These are phyloP conservation scores for Paecilomyces dactylethromorphus DNA, from an alignment of 2,329 filamentous ascomycete species.

Conservation along the genomic window DNA sequence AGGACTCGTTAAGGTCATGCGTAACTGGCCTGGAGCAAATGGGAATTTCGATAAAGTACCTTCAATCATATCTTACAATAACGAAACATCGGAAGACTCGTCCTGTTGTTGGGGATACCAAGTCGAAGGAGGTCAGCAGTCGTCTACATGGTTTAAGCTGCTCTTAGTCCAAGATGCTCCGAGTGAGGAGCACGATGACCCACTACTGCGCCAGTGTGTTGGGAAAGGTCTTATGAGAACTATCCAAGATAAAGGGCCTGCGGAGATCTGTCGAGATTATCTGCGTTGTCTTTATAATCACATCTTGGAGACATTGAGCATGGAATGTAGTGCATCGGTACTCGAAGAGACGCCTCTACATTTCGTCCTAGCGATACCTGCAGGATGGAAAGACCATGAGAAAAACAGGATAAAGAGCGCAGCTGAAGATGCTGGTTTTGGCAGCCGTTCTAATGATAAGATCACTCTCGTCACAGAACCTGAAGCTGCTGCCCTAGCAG, in stretches of 20 bases:
- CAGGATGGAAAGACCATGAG: not conserved
- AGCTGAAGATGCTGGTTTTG: not conserved
- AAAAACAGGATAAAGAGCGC: not conserved
- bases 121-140: not conserved
- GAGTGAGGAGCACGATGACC: not conserved
- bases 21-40: not conserved
- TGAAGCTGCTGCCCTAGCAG: not conserved
- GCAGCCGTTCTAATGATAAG: not conserved
- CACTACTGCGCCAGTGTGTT: not conserved
- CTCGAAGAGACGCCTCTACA: not conserved
- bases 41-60: not conserved
- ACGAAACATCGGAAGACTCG: not conserved
- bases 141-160: not conserved
- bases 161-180: not conserved
- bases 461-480: not conserved
- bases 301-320: not conserved
- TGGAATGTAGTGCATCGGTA: not conserved
- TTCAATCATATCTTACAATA: not conserved
- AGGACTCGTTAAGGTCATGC: not conserved
- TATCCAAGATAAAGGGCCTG: not conserved
- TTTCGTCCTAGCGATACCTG: slow-evolving; percentile 3
- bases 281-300: not conserved
- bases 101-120: not conserved
- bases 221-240: not conserved
- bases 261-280: not conserved